These are phyloP conservation scores for Larix kaempferi DNA, from an alignment of 75 land plant genomes.

Conservation along the genomic window DNA sequence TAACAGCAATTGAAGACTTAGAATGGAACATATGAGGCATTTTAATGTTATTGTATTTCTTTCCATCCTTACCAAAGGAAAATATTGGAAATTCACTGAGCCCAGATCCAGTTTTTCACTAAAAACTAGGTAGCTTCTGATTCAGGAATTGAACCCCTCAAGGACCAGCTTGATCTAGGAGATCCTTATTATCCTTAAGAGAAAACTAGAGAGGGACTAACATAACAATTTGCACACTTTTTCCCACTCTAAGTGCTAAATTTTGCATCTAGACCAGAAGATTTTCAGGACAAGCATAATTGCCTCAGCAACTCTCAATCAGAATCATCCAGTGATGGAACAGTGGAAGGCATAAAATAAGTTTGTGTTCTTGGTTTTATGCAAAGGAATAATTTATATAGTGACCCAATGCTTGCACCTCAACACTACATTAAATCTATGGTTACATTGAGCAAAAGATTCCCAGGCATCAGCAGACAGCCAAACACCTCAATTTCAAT, in stretches of 20 bases:
- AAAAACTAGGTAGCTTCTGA: too few relatives aligned
- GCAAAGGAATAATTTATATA: not conserved
- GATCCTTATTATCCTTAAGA: too few relatives aligned
- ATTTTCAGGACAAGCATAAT: not conserved
- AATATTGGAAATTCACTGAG: too few relatives aligned
- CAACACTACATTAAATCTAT: not conserved
- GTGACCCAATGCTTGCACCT: not conserved
- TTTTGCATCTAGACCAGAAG: not conserved
- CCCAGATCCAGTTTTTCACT: too few relatives aligned
- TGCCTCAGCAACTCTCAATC: not conserved
- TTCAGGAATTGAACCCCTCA: too few relatives aligned
- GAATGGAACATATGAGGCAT: too few relatives aligned
- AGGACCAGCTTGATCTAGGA: too few relatives aligned
- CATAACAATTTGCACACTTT: not conserved
- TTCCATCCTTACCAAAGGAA: too few relatives aligned
- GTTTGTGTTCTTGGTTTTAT: not conserved
- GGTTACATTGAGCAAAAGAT: not conserved
- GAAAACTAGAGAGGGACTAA: not conserved
- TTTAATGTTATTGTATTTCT: too few relatives aligned
- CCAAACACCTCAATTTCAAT: not conserved
- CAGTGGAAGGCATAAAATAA: not conserved
- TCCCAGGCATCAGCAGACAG: too few relatives aligned
- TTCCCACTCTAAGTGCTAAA: not conserved
- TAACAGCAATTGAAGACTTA: too few relatives aligned
- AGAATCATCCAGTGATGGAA: not conserved